Evolutionary conservation across 306 rosid genomes (phyloP), one percentile per base, ranked within the genome.

Genomic region (Lagenaria siceraria): DNA sequence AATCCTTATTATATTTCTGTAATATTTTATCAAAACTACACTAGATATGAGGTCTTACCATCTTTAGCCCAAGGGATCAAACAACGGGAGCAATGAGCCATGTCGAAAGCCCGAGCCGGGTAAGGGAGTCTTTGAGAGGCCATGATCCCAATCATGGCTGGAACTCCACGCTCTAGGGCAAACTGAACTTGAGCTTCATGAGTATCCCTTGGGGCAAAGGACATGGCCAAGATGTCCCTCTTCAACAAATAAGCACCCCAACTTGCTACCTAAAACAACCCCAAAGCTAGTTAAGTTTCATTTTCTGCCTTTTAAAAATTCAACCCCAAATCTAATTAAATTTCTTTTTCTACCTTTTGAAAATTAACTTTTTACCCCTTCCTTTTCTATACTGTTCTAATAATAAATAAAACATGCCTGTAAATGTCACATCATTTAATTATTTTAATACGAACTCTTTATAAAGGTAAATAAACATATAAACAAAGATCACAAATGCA

Each of bases 81-180:
- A 84, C 99, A 95, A 69, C 99, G 97, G 33, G 99, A 95, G 83
- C 99, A 95, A 72, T 95, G 99, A 77, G 99, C 99, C 97, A 95
- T 95, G 77, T 95, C 99, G 31, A 95, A 95, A 2, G 99, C 96
- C 76, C 99, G 88, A 6, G 99, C 90, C 0, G 99, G 97, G 78
- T 92, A 95, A 36, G 99, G 97, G 78, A 87, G 82, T 85, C 97
- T 87, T 74, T 92, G 89, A 8, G 99, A 89, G 78, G 88, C 91
- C 89, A 95, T 74, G 73, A 95, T 76, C 59, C 99, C 99, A 83
- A 95, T 92, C 96, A 95, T 95, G 52, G 99, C 99, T 3, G 99
- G 99, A 85, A 95, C 96, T 29, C 99, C 97, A 75, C 99, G 84
- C 86, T 95, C 99, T 80, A 95, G 80, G 29, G 99, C 97, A 72